Base-by-base conservation (phyloP, 2,329 filamentous ascomycete species). In the Pseudocercospora fijiensis region DNA sequence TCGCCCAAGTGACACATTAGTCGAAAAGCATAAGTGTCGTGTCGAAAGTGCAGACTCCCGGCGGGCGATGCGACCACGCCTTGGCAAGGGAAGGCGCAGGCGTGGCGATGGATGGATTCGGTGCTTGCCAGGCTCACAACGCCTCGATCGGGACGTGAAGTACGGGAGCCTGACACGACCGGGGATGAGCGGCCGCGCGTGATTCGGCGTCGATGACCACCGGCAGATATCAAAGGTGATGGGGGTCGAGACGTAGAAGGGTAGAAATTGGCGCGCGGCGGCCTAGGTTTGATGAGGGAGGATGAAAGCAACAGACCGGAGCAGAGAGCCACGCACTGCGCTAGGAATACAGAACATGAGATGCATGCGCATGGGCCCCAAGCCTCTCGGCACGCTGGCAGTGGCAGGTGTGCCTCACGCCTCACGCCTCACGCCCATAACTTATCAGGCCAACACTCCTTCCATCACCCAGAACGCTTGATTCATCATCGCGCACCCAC, bases 1-100 rank as follows among this genome's bases (percentile, higher is more conserved):
- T 59, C 58, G 59, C 43, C 41, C 33, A 58, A 60, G 62, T 57
- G 37, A 62, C 65, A 64, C 67, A 69, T 69, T 55, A 66, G 67
- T 67, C 37, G 62, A 55, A 41, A 20, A 28, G 52, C 24, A 41
- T 24, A 52, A 26, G 24, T 52, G 49, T 37, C 49, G 24, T 53
- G 41, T 58, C 28, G 49, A 20, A 55, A 45, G 22, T 9, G 52
- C 47, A 49, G 18, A 57, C 20, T 57, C 24, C 33, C n/a, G n/a
- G n/a, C n/a, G n/a, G 30, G 61, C 51, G 57, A 60, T 51, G 61
- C 55, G 61, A 43, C 55, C 61, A 63, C 58, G 49, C 49, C 49
- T n/a, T n/a, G n/a, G n/a, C n/a, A n/a, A n/a, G n/a, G n/a, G 24
- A 47, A 49, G 16, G 33, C 57, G 57, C 33, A 24, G 49, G 11